Conservation (phyloP, 2,329 filamentous ascomycete genomes). For the Orbilia oligospora region DNA sequence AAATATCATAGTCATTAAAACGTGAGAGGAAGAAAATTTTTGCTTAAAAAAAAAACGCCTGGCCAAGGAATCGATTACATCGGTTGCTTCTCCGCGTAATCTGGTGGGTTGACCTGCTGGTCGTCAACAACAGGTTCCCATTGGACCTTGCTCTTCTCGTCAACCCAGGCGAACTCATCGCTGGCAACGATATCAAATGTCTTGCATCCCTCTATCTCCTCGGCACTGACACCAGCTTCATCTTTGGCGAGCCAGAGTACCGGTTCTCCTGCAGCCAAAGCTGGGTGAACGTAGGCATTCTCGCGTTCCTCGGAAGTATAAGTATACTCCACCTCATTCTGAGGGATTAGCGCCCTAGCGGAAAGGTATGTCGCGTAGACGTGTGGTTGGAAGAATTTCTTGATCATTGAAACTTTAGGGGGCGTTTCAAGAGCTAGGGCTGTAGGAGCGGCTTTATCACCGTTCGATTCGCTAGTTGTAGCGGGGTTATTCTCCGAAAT, state of each 20-base stretch:
- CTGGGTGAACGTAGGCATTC: slow-evolving; percentile 81
- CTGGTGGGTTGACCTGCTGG: slow-evolving; percentile 73
- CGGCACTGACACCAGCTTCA: slow-evolving; percentile 78
- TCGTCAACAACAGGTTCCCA: slow-evolving; percentile 70
- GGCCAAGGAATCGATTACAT: slow-evolving; percentile 35
- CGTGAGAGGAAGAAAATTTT: slow-evolving; percentile 11
- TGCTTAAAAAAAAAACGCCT: slow-evolving; percentile 5
- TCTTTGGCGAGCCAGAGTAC: slow-evolving; percentile 90
- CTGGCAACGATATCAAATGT: slow-evolving; percentile 81
- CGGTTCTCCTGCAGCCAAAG: slow-evolving; percentile 75
- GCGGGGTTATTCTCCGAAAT: slow-evolving; percentile 71
- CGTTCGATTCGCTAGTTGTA: slow-evolving; percentile 64
- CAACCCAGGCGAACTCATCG: slow-evolving; percentile 80
- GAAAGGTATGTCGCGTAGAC: slow-evolving; percentile 80
- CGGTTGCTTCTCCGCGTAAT: slow-evolving; percentile 72
- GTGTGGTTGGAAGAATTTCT: slow-evolving; percentile 83
- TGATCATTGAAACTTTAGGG: slow-evolving; percentile 74
- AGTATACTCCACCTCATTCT: slow-evolving; percentile 71
- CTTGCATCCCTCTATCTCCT: slow-evolving; percentile 80
- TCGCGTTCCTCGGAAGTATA: slow-evolving; percentile 76
- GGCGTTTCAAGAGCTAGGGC: slow-evolving; percentile 66
- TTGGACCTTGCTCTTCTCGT: slow-evolving; percentile 77
- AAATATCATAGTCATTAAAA: slow-evolving; percentile 59
- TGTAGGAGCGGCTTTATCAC: slow-evolving; percentile 65
- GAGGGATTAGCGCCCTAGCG: slow-evolving; percentile 79